Evolutionary conservation across 2,329 filamentous ascomycete species (phyloP).

Genomic region (Sclerotinia sclerotiorum): DNA sequence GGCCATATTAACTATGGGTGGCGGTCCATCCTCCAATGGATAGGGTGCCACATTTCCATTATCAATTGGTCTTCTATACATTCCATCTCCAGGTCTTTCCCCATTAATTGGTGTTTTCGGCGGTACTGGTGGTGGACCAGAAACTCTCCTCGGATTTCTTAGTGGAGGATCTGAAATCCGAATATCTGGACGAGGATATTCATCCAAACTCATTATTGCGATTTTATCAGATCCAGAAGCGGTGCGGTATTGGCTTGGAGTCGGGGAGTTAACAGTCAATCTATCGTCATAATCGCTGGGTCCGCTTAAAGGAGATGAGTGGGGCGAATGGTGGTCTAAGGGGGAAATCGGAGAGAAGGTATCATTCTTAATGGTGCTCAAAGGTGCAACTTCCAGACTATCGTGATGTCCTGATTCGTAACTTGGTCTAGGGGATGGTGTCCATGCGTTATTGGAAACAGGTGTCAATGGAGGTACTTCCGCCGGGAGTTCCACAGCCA

Average conservation of each 20-base stretch:
- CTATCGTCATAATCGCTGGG: conserved; percentile 50
- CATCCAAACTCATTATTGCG: conserved; percentile 60
- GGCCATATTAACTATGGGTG: conserved; percentile 81
- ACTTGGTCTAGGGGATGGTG: conserved; percentile 36
- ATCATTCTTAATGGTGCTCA: conserved; percentile 19
- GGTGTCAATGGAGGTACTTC: conserved; percentile 41
- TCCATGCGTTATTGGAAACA: conserved; percentile 17
- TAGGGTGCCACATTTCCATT: conserved; percentile 54
- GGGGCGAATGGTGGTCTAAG: conserved; percentile 26
- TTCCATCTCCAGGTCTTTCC: conserved; percentile 33
- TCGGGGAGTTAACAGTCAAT: conserved; percentile 56
- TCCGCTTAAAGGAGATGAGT: conserved; percentile 20
- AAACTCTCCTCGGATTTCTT: conserved; percentile 29
- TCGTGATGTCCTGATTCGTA: conserved; percentile 41
- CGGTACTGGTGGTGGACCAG: conserved; percentile 69
- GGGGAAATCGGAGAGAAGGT: conserved; percentile 44
- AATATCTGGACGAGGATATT: conserved; percentile 49
- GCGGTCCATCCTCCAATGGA: conserved; percentile 75
- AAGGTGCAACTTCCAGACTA: conserved; percentile 31
- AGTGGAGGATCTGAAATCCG: conserved; percentile 15
- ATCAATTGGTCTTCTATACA: conserved; percentile 30
- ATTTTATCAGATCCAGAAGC: conserved; percentile 67
- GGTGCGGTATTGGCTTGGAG: conserved; percentile 57
- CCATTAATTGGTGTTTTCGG: conserved; percentile 74
- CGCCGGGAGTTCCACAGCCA: conserved; percentile 57